These are phyloP conservation scores for Inga laurina DNA, from an alignment of 306 rosid genomes.

Conservation along the genomic window DNA sequence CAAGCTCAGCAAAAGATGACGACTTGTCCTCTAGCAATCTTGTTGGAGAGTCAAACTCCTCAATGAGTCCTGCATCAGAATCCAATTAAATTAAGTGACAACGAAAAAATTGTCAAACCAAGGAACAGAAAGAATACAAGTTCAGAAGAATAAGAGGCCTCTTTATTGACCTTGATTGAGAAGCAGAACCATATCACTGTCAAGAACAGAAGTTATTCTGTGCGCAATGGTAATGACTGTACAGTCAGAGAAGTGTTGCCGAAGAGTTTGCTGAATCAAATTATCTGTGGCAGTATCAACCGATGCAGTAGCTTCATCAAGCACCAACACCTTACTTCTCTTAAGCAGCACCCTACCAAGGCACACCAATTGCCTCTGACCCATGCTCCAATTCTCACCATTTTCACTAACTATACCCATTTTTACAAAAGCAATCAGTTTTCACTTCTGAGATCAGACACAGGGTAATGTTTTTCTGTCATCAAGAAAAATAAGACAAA, in stretches of 20 bases:
- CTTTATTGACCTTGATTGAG: constrained; percentile 65
- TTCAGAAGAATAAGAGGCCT: background rate
- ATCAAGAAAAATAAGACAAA: background rate
- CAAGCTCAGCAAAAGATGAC: constrained; percentile 67
- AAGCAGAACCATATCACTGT: constrained; percentile 82
- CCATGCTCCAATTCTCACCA: constrained; percentile 97
- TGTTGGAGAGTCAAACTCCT: constrained; percentile 65
- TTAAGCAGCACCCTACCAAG: constrained; percentile 82
- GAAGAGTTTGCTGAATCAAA: constrained; percentile 74
- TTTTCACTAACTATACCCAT: constrained; percentile 36
- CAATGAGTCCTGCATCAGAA: constrained; percentile 57
- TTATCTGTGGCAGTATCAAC: constrained; percentile 93
- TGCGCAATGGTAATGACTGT: constrained; percentile 85
- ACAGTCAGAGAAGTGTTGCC: constrained; percentile 64
- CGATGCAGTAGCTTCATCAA: constrained; percentile 91
- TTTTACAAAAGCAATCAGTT: background rate
- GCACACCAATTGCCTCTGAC: constrained; percentile 91
- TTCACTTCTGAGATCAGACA: background rate
- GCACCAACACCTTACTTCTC: constrained; percentile 84
- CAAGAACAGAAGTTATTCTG: constrained; percentile 78
- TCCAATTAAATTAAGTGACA: background rate
- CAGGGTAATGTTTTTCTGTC: background rate
- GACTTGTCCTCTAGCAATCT: constrained; percentile 62
- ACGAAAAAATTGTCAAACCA: background rate
- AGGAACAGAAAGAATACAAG: background rate